These are phyloP conservation scores for Aspergillus sp. DNA, from an alignment of 2,329 filamentous ascomycete species.

Conservation along the genomic window DNA sequence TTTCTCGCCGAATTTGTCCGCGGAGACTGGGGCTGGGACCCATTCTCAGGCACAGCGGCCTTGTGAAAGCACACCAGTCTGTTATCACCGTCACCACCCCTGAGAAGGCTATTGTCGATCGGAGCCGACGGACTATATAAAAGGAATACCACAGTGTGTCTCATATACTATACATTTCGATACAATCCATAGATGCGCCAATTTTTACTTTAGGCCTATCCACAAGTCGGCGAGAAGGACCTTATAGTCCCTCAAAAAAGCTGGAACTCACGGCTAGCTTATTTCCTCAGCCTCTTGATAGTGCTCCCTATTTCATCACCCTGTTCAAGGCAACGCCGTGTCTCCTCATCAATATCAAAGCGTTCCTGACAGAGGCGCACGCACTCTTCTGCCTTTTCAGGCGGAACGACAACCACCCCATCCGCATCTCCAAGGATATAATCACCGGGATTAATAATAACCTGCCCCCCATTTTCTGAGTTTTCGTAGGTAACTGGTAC, in stretches of 20 bases:
- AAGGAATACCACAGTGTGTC: too few species aligned
- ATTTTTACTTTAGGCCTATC: neutral
- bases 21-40: slow-evolving; percentile 30
- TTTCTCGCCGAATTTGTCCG: slow-evolving; percentile 28
- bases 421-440: slow-evolving; percentile 39
- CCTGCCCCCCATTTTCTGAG: slow-evolving; percentile 21
- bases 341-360: slow-evolving; percentile 40
- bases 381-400: slow-evolving; percentile 32
- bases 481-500: slow-evolving; percentile 35
- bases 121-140: too few species aligned
- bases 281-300: slow-evolving; percentile 39
- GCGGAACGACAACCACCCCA: slow-evolving; percentile 28
- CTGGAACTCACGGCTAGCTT: neutral
- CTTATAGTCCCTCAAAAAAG: neutral
- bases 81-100: neutral
- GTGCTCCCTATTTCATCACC: slow-evolving; percentile 40
- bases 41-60: slow-evolving; percentile 17
- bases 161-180: neutral
- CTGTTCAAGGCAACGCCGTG: slow-evolving; percentile 29
- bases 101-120: too few species aligned
- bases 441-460: slow-evolving; percentile 38
- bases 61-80: neutral
- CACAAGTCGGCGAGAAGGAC: too few species aligned
- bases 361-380: slow-evolving; percentile 36
- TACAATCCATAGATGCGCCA: neutral